These are phyloP conservation scores for Xylogone sp. DNA, from an alignment of 2,329 filamentous ascomycete genomes.

Conservation along the genomic window DNA sequence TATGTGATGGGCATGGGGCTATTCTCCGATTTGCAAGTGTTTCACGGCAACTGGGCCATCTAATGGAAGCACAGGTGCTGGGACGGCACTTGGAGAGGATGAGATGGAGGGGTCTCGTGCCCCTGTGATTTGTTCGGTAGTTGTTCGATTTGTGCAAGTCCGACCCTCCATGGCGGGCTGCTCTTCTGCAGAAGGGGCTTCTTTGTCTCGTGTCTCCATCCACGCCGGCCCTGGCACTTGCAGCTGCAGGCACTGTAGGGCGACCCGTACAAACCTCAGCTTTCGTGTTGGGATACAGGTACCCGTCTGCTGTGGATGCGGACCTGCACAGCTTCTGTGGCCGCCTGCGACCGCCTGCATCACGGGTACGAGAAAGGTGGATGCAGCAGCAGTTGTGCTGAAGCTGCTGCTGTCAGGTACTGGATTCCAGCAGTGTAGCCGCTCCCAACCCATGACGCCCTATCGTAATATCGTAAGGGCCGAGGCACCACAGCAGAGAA, in stretches of 20 bases:
- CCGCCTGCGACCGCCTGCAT: background rate
- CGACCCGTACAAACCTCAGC: background rate
- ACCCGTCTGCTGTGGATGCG: background rate
- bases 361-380: no score
- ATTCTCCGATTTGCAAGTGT: background rate
- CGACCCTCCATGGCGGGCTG: no score
- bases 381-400: no score
- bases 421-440: no score
- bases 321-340: background rate
- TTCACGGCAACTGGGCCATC: background rate
- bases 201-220: no score
- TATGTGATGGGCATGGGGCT: background rate
- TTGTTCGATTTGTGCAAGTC: background rate
- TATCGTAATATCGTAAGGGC: no score
- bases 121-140: background rate
- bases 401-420: no score
- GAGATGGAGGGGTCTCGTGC: background rate
- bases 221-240: background rate
- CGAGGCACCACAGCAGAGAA: no score
- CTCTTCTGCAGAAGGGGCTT: no score
- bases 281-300: background rate
- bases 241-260: background rate
- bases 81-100: background rate
- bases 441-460: no score
- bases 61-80: background rate